Conservation (phyloP, 2,329 filamentous ascomycete species). For the Bipolaris oryzae region DNA sequence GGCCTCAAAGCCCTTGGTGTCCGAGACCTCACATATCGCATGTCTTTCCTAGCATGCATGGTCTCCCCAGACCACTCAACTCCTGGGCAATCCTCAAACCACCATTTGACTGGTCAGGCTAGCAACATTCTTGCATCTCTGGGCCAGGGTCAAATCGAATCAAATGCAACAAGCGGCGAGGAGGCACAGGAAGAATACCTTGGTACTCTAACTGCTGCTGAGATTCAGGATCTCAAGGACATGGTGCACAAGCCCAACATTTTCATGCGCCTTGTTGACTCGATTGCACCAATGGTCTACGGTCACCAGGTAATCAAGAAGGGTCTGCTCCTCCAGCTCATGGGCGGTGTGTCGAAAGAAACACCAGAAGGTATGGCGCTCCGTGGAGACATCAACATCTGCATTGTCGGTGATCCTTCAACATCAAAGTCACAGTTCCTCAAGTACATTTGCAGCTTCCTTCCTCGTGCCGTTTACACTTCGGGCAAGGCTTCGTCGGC, state of each 20-base stretch:
- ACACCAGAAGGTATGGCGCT: conserved; percentile 95
- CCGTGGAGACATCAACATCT: conserved; percentile 97
- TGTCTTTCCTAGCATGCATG: conserved; percentile 98
- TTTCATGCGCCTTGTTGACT: conserved; percentile 89
- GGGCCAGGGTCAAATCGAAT: conserved; percentile 73
- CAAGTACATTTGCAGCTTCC: conserved; percentile 95
- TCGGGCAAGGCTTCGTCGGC: conserved; percentile 97
- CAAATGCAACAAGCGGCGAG: conserved; percentile 68
- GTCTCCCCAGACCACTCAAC: conserved; percentile 86
- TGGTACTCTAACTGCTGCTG: conserved; percentile 79
- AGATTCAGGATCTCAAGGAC: conserved; percentile 87
- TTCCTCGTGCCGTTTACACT: conserved; percentile 96
- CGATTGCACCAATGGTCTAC: conserved; percentile 94
- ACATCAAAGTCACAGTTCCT: conserved; percentile 98
- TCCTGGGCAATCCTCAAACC: conserved; percentile 73
- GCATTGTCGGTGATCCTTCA: conserved; percentile 94
- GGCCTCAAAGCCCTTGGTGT: conserved; percentile 93
- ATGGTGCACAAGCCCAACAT: conserved; percentile 98
- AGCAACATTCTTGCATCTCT: conserved; percentile 85
- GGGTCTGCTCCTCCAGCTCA: conserved; percentile 87
- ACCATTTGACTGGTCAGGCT: conserved; percentile 73
- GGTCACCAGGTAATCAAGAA: conserved; percentile 98
- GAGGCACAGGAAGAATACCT: conserved; percentile 87
- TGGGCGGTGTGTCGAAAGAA: conserved; percentile 92
- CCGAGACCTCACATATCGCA: conserved; percentile 88